These are phyloP conservation scores for Datisca glomerata DNA, from an alignment of 306 rosid species.

Conservation along the genomic window DNA sequence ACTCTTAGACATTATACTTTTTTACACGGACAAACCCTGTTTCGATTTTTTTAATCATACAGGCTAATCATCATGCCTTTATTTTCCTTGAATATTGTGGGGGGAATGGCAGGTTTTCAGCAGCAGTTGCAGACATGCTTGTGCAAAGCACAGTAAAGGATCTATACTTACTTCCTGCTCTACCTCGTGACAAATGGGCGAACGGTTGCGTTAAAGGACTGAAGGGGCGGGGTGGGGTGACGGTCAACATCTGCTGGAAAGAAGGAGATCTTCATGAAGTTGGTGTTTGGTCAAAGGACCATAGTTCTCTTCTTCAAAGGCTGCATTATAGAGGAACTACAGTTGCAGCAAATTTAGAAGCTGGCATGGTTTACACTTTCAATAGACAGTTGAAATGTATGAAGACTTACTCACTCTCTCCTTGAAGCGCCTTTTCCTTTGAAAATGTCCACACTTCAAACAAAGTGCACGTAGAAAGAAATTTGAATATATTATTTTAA, in stretches of 20 bases:
- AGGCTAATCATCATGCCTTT: too few relatives aligned
- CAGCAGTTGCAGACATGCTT: conserved; percentile 54
- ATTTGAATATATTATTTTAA: too few relatives aligned
- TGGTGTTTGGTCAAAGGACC: conserved; percentile 21
- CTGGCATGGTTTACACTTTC: conserved; percentile 25
- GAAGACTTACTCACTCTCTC: conserved; percentile 5
- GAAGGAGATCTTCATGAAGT: conserved; percentile 41
- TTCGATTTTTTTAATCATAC: too few relatives aligned
- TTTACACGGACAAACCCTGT: too few relatives aligned
- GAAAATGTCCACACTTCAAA: not conserved
- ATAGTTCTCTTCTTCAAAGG: conserved; percentile 1
- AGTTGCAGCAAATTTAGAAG: conserved; percentile 17
- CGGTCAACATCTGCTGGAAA: conserved; percentile 39
- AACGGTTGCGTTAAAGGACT: conserved; percentile 42
- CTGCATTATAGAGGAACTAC: conserved; percentile 30
- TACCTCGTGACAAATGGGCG: conserved; percentile 39
- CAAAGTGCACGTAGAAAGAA: too few relatives aligned
- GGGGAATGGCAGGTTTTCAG: conserved; percentile 51
- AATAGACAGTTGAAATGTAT: conserved; percentile 23
- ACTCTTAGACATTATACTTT: too few relatives aligned
- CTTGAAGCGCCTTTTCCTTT: not conserved
- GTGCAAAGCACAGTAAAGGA: conserved; percentile 43
- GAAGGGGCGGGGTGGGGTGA: conserved; percentile 47
- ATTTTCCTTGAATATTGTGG: too few relatives aligned
- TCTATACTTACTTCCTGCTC: conserved; percentile 46